Evolutionary conservation across 306 rosid genomes (phyloP).

Genomic region (Cicer bijugum): DNA sequence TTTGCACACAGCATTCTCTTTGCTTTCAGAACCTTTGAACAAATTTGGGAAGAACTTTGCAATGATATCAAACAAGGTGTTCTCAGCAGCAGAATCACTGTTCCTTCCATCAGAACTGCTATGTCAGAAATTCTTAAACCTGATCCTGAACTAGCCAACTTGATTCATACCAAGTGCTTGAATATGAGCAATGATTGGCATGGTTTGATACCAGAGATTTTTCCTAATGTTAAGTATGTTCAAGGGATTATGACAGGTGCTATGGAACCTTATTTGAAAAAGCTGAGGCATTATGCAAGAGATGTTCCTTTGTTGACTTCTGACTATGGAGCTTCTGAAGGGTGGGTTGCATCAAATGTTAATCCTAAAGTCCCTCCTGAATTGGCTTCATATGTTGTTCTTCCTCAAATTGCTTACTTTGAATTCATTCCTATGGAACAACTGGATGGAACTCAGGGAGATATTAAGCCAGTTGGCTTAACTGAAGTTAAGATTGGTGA

Average conservation of each 20-base stretch:
- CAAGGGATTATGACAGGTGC: constrained; percentile 92
- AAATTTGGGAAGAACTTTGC: constrained; percentile 77
- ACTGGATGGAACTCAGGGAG: constrained; percentile 21
- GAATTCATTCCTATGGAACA: constrained; percentile 73
- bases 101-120: constrained; percentile 58
- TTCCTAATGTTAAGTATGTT: constrained; percentile 81
- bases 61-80: constrained; percentile 67
- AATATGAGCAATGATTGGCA: constrained; percentile 72
- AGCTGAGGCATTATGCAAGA: constrained; percentile 82
- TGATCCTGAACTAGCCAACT: constrained; percentile 74
- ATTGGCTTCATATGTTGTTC: constrained; percentile 67
- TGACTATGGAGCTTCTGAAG: constrained; percentile 96
- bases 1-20: constrained; percentile 85
- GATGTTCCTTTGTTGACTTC: constrained; percentile 76
- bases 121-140: constrained; percentile 77
- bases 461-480: constrained; percentile 62
- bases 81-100: constrained; percentile 57
- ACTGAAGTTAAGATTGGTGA: constrained; percentile 74
- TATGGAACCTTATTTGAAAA: constrained; percentile 81
- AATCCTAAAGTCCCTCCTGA: constrained; percentile 76
- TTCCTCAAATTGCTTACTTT: constrained; percentile 83
- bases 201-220: constrained; percentile 81
- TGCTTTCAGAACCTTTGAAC: constrained; percentile 78
- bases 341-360: constrained; percentile 85
- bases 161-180: constrained; percentile 55